phyloP scores from a whole-genome alignment of 2,329 filamentous ascomycete species.

The Cordyceps fumosorosea region DNA sequence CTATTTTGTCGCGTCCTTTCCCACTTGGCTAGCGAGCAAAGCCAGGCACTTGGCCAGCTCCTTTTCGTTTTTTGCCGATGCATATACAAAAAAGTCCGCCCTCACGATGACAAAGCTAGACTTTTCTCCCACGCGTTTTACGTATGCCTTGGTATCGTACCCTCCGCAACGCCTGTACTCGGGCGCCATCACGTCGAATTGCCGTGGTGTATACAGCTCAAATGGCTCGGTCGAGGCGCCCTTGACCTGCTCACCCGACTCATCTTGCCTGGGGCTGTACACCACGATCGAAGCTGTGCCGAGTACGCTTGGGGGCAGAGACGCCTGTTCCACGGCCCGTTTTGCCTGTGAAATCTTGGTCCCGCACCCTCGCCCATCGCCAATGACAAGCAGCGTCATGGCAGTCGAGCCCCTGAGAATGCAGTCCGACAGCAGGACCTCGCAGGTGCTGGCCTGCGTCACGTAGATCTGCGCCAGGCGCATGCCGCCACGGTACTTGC shows the following conservation, averaged over 20 bases:
- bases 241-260: neutral
- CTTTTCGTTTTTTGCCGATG: neutral
- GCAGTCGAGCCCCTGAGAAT: neutral
- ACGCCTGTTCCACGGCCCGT: neutral
- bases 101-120: conserved; percentile 12
- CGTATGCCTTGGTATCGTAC: neutral
- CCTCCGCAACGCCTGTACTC: neutral
- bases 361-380: neutral
- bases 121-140: conserved; percentile 1
- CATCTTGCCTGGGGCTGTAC: neutral
- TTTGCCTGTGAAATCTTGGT: neutral
- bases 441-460: neutral
- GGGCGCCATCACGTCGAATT: neutral
- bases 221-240: neutral
- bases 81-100: conserved; percentile 16
- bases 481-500: conserved; percentile 3
- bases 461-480: conserved; percentile 13
- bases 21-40: neutral
- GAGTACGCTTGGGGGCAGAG: neutral
- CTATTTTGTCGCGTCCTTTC: neutral
- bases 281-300: neutral
- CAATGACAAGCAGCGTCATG: conserved; percentile 11
- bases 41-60: neutral
- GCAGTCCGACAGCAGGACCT: conserved; percentile 6
- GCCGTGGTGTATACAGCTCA: neutral